Evolutionary conservation across 176 grass and related monocot species (phyloP).

Genomic region (Aegilops sharonensis): DNA sequence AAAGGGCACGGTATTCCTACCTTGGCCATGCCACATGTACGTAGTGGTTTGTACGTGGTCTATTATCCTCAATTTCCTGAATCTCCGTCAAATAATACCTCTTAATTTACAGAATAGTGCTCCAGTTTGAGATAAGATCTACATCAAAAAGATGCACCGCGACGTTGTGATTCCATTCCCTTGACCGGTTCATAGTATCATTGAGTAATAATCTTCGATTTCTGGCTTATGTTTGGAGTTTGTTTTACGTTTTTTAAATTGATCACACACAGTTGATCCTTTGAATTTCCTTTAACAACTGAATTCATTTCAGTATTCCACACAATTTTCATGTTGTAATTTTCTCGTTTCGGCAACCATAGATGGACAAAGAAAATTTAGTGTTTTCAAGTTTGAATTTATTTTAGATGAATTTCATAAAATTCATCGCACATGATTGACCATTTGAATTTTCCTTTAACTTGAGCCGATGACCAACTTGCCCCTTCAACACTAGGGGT

Average conservation of each 20-base stretch:
- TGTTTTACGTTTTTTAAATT: neutral
- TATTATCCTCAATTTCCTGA: no score
- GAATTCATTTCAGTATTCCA: neutral
- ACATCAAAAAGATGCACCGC: neutral
- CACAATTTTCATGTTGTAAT: neutral
- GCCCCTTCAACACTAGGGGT: no score
- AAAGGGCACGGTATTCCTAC: no score
- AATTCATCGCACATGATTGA: neutral
- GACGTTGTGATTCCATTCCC: neutral
- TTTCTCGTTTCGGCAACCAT: neutral
- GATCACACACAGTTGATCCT: neutral
- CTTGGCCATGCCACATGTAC: neutral
- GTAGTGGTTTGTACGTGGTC: neutral
- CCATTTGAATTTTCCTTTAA: neutral
- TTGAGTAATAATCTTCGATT: neutral
- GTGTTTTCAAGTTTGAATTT: no score
- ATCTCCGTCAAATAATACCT: neutral
- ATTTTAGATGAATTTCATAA: neutral
- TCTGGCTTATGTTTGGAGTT: neutral
- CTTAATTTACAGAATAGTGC: neutral
- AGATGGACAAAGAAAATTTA: no score
- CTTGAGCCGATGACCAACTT: no score
- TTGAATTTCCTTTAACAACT: neutral
- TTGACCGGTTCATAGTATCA: neutral
- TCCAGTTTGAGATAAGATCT: neutral